Evolutionary conservation across 23 red algal genomes (phyloP).

Genomic region (Cyanidiococcus yangmingshanensis): DNA sequence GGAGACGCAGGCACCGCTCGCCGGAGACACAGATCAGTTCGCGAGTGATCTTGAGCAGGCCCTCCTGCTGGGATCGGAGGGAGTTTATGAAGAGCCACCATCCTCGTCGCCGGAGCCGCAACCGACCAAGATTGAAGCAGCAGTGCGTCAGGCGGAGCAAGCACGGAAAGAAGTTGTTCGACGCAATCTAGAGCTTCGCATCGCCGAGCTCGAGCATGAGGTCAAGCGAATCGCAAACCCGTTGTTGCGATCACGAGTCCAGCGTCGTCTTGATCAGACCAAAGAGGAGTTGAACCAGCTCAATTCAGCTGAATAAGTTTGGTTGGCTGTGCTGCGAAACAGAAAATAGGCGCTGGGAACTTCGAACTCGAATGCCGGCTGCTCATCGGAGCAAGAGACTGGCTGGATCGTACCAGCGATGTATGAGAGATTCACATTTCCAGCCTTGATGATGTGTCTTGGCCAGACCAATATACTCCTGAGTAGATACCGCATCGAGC

Average conservation of each 20-base stretch:
- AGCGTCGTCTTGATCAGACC: conserved; percentile 3
- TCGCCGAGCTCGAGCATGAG: not conserved
- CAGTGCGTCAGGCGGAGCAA: conserved; percentile 4
- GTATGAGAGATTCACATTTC: too few relatives aligned
- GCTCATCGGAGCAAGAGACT: too few relatives aligned
- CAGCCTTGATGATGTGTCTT: too few relatives aligned
- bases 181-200: not conserved
- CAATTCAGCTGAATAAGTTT: not conserved
- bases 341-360: too few relatives aligned
- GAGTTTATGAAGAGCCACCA: not conserved
- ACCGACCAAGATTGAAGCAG: not conserved
- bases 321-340: too few relatives aligned
- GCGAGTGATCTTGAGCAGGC: not conserved
- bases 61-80: not conserved
- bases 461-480: too few relatives aligned
- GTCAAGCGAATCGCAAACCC: not conserved
- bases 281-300: not conserved
- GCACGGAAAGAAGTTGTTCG: not conserved
- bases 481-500: too few relatives aligned
- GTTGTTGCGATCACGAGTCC: not conserved
- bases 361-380: too few relatives aligned
- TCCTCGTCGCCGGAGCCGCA: not conserved
- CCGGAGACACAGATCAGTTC: not conserved
- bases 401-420: too few relatives aligned
- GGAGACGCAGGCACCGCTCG: not conserved